phyloP scores from a whole-genome alignment of 2,329 filamentous ascomycete genomes.

The Exophiala xenobiotica region DNA sequence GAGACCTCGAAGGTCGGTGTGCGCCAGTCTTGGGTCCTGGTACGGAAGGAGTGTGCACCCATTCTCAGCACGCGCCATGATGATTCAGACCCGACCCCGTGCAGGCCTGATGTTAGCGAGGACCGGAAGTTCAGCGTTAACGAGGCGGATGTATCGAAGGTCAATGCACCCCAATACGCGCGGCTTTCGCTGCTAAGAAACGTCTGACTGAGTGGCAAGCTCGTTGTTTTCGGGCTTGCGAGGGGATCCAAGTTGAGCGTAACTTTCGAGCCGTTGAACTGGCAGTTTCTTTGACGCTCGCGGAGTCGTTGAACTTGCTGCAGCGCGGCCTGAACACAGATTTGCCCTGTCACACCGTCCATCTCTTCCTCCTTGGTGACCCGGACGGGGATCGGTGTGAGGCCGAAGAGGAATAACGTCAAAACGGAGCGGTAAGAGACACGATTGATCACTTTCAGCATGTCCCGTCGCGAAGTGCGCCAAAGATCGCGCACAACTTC shows the following conservation, averaged over 20 bases:
- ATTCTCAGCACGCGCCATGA: conserved; percentile 34
- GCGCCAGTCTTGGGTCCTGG: conserved; percentile 33
- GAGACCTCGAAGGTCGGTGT: conserved; percentile 30
- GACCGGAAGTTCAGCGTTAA: conserved; percentile 44
- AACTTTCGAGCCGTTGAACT: conserved; percentile 45
- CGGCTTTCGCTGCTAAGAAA: conserved; percentile 43
- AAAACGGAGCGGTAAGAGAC: conserved; percentile 45
- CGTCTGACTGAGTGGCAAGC: conserved; percentile 31
- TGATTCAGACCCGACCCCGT: conserved; percentile 32
- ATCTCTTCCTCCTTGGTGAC: conserved; percentile 45
- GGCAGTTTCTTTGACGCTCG: conserved; percentile 41
- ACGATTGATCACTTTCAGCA: conserved; percentile 44
- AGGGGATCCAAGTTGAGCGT: conserved; percentile 31
- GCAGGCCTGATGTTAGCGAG: conserved; percentile 41
- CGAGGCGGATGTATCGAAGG: conserved; percentile 45
- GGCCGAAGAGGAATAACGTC: conserved; percentile 41
- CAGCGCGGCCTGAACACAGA: conserved; percentile 43
- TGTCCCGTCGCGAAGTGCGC: conserved; percentile 40
- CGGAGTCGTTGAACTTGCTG: conserved; percentile 44
- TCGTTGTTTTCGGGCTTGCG: conserved; percentile 31
- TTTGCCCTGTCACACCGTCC: conserved; percentile 42
- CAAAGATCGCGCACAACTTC: conserved; percentile 35
- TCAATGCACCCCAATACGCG: conserved; percentile 45
- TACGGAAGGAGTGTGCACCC: conserved; percentile 33
- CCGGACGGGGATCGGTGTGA: conserved; percentile 43